These are phyloP conservation scores for Malus fusca DNA, from an alignment of 306 rosid genomes.

Conservation along the genomic window DNA sequence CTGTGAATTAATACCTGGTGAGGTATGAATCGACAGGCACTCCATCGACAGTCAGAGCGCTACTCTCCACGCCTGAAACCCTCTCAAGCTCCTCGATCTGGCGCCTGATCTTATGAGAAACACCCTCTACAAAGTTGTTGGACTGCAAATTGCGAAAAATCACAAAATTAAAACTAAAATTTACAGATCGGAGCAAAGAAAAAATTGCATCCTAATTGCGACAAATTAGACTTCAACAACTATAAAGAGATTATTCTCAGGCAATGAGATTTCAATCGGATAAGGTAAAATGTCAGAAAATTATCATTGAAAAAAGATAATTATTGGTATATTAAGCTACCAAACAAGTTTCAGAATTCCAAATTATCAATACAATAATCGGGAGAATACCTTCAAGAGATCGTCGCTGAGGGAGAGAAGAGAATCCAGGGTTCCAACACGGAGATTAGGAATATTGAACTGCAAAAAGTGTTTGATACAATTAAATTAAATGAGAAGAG, in stretches of 20 bases:
- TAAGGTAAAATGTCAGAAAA: neutral
- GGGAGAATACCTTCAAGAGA: conserved; percentile 60
- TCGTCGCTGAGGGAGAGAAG: conserved; percentile 99
- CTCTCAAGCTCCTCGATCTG: conserved; percentile 89
- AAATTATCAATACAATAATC: neutral
- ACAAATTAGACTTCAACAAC: neutral
- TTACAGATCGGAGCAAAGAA: neutral
- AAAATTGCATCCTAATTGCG: neutral
- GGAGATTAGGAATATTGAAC: conserved; percentile 90
- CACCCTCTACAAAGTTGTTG: conserved; percentile 81
- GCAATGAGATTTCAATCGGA: neutral
- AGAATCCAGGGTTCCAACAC: conserved; percentile 95
- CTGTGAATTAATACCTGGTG: conserved; percentile 41
- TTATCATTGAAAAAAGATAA: neutral
- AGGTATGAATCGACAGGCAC: conserved; percentile 94
- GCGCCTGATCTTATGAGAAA: conserved; percentile 83
- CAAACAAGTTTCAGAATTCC: neutral
- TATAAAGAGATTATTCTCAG: neutral
- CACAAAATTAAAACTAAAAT: neutral
- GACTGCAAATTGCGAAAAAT: conserved; percentile 35
- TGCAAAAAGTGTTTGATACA: conserved; percentile 7
- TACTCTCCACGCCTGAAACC: conserved; percentile 56
- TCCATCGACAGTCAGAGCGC: conserved; percentile 75
- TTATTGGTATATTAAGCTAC: neutral
- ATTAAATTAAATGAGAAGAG: neutral